phyloP scores from a whole-genome alignment of 345 rosid species.

The Populus davidiana region DNA sequence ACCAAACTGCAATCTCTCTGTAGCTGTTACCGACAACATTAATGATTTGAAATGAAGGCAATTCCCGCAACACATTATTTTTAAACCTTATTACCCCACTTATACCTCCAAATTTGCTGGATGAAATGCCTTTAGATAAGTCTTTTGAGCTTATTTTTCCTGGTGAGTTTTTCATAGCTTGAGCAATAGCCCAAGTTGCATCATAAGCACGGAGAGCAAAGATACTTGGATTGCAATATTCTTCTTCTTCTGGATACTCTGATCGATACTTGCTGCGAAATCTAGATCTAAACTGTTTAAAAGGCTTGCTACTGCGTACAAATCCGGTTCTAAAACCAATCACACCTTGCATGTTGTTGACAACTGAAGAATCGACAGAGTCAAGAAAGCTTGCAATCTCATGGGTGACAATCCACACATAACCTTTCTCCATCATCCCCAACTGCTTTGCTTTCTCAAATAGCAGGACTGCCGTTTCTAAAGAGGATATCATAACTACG shows the following conservation, averaged over 20 bases:
- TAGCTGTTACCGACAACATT: slow-evolving; percentile 31
- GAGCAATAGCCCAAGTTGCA: slow-evolving; percentile 25
- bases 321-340: slow-evolving; percentile 24
- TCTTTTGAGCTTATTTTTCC: background rate
- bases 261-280: slow-evolving; percentile 14
- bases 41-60: slow-evolving; percentile 22
- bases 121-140: background rate
- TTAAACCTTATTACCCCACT: slow-evolving; percentile 24
- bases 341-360: slow-evolving; percentile 32
- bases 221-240: slow-evolving; percentile 24
- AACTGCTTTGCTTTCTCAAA: slow-evolving; percentile 33
- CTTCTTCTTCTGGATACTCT: slow-evolving; percentile 27
- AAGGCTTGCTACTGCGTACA: background rate
- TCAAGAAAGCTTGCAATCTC: slow-evolving; percentile 27
- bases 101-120: slow-evolving; percentile 26
- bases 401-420: slow-evolving; percentile 27
- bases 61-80: slow-evolving; percentile 3
- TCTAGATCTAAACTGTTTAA: slow-evolving; percentile 11
- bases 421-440: slow-evolving; percentile 32
- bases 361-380: slow-evolving; percentile 8
- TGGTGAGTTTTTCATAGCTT: slow-evolving; percentile 16
- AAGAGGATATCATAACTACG: slow-evolving; percentile 8
- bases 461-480: slow-evolving; percentile 15
- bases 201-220: slow-evolving; percentile 36
- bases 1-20: slow-evolving; percentile 34